Percentiles rank a stretch among this genome's conserved stretches.
Conservation (phyloP, 768 basidiomycete genomes). For the Suillus weaverae region DNA sequence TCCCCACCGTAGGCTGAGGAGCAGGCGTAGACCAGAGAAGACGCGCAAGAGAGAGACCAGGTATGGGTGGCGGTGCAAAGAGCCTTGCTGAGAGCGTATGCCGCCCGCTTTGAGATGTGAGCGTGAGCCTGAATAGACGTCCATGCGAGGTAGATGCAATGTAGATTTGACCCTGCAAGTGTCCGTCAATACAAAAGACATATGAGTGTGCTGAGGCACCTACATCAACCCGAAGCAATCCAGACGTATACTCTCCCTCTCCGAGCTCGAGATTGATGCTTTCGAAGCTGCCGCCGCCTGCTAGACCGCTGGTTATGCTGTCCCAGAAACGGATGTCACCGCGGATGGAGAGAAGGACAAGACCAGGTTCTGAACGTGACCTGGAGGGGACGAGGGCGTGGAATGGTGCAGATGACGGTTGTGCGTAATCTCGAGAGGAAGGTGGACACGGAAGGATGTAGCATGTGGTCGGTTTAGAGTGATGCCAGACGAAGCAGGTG, state of each 20-base stretch:
- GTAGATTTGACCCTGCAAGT: constrained; percentile 58
- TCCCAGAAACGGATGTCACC: constrained; percentile 89
- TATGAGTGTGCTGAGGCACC: constrained; percentile 27
- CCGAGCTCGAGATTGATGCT: constrained; percentile 42
- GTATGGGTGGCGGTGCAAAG: constrained; percentile 57
- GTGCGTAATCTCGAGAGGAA: constrained; percentile 38
- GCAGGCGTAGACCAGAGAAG: constrained; percentile 43
- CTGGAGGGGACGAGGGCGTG: constrained; percentile 66
- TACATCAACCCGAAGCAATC: constrained; percentile 65
- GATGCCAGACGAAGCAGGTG: constrained; percentile 85
- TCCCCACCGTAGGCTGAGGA: constrained; percentile 50
- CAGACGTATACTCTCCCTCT: constrained; percentile 63
- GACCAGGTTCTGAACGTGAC: constrained; percentile 67
- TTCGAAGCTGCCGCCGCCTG: constrained; percentile 68
- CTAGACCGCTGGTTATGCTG: constrained; percentile 78
- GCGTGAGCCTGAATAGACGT: constrained; percentile 58
- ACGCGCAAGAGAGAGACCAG: constrained; percentile 44
- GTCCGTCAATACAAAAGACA: constrained; percentile 10
- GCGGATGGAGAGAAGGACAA: constrained; percentile 70
- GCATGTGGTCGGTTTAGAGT: constrained; percentile 76
- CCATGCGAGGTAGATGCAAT: constrained; percentile 70
- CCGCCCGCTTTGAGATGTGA: constrained; percentile 70
- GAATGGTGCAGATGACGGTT: constrained; percentile 49
- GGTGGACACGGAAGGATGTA: constrained; percentile 79
- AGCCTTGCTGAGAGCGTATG: constrained; percentile 55